These are phyloP conservation scores for Discostella stelligeroides DNA, from an alignment of 108 stramenopile species.

Conservation along the genomic window DNA sequence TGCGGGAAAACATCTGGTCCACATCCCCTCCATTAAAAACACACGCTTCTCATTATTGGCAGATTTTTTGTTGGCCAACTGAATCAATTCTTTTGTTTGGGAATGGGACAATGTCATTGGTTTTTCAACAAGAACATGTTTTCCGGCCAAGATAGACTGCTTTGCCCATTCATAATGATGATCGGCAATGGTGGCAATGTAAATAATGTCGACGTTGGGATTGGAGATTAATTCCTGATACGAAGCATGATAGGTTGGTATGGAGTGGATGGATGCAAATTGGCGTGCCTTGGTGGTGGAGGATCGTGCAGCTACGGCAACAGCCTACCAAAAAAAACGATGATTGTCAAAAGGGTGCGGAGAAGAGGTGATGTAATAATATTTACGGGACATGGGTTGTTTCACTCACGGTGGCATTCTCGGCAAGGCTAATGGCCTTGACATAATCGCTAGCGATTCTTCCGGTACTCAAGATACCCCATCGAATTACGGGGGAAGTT, in stretches of 20 bases:
- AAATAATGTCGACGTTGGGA: slow-evolving; percentile 58
- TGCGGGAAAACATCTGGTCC: slow-evolving; percentile 64
- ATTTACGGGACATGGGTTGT: too few species aligned
- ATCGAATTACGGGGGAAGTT: slow-evolving; percentile 13
- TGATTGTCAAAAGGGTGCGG: background rate
- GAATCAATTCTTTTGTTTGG: slow-evolving; percentile 33
- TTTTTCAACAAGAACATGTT: slow-evolving; percentile 57
- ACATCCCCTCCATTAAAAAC: slow-evolving; percentile 63
- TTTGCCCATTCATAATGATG: slow-evolving; percentile 48
- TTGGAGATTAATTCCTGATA: slow-evolving; percentile 49
- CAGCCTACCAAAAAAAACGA: background rate
- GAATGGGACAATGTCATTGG: slow-evolving; percentile 33
- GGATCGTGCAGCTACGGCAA: slow-evolving; percentile 41
- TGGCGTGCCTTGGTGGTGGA: slow-evolving; percentile 23
- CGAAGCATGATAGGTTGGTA: slow-evolving; percentile 28
- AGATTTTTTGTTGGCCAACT: slow-evolving; percentile 40
- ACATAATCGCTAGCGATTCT: slow-evolving; percentile 47
- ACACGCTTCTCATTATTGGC: too few species aligned
- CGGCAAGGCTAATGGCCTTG: slow-evolving; percentile 44
- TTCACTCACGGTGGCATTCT: slow-evolving; percentile 24
- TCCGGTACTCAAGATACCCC: slow-evolving; percentile 53
- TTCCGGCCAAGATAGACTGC: slow-evolving; percentile 42
- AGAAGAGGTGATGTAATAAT: too few species aligned
- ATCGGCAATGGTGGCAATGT: slow-evolving; percentile 60
- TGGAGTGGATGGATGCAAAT: slow-evolving; percentile 52